Evolutionary conservation across 495 filamentous ascomycete genomes (phyloP).

Genomic region (Peziza echinospora): DNA sequence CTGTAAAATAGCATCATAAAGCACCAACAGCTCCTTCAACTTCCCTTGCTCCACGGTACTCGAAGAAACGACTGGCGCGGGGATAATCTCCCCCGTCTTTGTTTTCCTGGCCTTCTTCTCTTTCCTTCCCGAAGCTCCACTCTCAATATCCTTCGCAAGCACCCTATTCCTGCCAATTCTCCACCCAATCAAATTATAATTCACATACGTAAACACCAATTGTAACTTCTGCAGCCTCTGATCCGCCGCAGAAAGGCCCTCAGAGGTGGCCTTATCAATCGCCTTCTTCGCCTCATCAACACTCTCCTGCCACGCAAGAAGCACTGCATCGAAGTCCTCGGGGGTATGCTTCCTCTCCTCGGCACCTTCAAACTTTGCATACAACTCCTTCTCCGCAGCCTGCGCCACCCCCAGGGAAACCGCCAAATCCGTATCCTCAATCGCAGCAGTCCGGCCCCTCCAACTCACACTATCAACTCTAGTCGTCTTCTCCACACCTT

Average conservation of each 20-base stretch:
- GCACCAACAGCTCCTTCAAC: constrained; percentile 65
- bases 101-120: too few relatives aligned
- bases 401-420: constrained; percentile 37
- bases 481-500: constrained; percentile 30
- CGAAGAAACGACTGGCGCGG: too few relatives aligned
- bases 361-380: constrained; percentile 22
- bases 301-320: constrained; percentile 80
- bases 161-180: constrained; percentile 81
- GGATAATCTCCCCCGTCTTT: constrained; percentile 33
- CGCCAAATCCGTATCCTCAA: constrained; percentile 86
- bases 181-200: constrained; percentile 85
- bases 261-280: constrained; percentile 67
- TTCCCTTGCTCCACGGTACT: constrained; percentile 48
- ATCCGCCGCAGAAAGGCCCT: constrained; percentile 70
- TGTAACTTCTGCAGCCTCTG: constrained; percentile 78
- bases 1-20: constrained; percentile 81
- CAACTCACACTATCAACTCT: constrained; percentile 63
- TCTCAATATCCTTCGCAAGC: constrained; percentile 37
- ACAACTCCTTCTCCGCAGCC: constrained; percentile 30
- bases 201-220: constrained; percentile 76
- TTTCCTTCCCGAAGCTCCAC: constrained; percentile 26
- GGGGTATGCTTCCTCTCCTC: constrained; percentile 18
- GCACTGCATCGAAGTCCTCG: constrained; percentile 74
- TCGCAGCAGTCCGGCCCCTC: constrained; percentile 65
- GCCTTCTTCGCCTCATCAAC: constrained; percentile 81